phyloP scores from a whole-genome alignment of 768 basidiomycete genomes.

The Russula emetica region DNA sequence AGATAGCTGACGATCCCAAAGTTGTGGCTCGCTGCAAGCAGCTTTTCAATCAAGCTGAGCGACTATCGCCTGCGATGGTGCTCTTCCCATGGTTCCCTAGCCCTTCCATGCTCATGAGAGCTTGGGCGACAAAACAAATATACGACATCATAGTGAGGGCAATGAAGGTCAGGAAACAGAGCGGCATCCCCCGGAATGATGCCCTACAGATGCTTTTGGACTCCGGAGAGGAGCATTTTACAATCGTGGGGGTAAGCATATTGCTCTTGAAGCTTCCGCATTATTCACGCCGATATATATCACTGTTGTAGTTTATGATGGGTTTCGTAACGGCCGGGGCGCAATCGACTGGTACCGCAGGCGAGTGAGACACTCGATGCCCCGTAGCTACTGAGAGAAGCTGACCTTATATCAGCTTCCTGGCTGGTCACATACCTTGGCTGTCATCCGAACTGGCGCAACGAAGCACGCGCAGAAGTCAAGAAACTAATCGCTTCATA shows the following conservation, averaged over 20 bases:
- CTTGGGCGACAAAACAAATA: slow-evolving; percentile 70
- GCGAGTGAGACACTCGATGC: slow-evolving; percentile 33
- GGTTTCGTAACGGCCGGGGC: slow-evolving; percentile 77
- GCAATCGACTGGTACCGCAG: slow-evolving; percentile 71
- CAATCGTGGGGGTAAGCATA: slow-evolving; percentile 61
- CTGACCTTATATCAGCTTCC: slow-evolving; percentile 44
- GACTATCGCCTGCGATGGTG: slow-evolving; percentile 66
- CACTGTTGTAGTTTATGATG: slow-evolving; percentile 74
- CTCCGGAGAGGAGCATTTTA: slow-evolving; percentile 58
- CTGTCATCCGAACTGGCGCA: slow-evolving; percentile 61
- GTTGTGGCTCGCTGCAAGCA: slow-evolving; percentile 57
- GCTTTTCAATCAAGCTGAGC: slow-evolving; percentile 65
- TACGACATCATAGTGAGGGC: slow-evolving; percentile 62
- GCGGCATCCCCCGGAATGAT: slow-evolving; percentile 56
- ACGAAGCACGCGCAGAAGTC: slow-evolving; percentile 57
- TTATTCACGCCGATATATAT: slow-evolving; percentile 25
- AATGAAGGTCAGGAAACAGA: slow-evolving; percentile 53
- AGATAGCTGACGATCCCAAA: slow-evolving; percentile 63
- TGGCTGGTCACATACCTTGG: slow-evolving; percentile 74
- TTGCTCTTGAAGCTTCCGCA: slow-evolving; percentile 6
- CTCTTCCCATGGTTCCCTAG: slow-evolving; percentile 75
- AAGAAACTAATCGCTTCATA: slow-evolving; percentile 43
- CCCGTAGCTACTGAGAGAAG: slow-evolving; percentile 13
- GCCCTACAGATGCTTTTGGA: slow-evolving; percentile 74
- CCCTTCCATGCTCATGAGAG: slow-evolving; percentile 66